Evolutionary conservation across 306 rosid genomes (phyloP), one percentile per base, ranked within the genome.

Genomic region (Medicago ruthenica): DNA sequence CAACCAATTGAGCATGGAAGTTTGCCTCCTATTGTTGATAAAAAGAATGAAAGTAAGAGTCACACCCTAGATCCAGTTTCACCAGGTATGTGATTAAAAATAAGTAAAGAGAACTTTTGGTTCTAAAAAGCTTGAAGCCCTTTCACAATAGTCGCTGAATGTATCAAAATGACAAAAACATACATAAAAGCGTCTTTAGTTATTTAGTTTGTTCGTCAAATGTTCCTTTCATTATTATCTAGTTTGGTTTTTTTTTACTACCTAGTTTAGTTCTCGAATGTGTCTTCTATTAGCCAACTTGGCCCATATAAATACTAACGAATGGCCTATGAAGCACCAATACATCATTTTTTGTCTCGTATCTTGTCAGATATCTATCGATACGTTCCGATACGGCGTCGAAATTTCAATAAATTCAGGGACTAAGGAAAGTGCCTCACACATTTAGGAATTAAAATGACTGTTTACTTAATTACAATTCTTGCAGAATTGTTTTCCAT

Each of bases 1-100:
- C 85, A 73, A 12, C 88, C 93, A 67, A 74, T 73, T 20, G 42
- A 61, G 57, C 91, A 85, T 65, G 88, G 75, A 69, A 82, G 75
- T 74, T 82, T 86, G 36, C 90, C 98, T 47, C 85, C 87, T 67
- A 84, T 53, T 50, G 21, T 71, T 72, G 83, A 70, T 67, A 76
- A 57, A 45, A 76, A 86, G 71, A 83, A 79, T 76, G 78, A 78
- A 65, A 81, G 62, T 59, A 68, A 76, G 48, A 66, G 68, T 83
- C 67, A 76, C 69, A 51, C 62, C 22, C 27, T 17, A n/a, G 70
- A 72, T 59, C 66, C 84, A 66, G 13, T 70, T 50, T 60, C 81
- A 36, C 82, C 82, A 67, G 80, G 85, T 76, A 42, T 76, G 87
- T 79, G 83, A 57, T 65, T 40, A 64, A 68, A 68, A 70, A 57